Evolutionary conservation across 805 yeast species (phyloP), one percentile per base, ranked within the genome.

Genomic region (Wickerhamomyces hampshirensis): DNA sequence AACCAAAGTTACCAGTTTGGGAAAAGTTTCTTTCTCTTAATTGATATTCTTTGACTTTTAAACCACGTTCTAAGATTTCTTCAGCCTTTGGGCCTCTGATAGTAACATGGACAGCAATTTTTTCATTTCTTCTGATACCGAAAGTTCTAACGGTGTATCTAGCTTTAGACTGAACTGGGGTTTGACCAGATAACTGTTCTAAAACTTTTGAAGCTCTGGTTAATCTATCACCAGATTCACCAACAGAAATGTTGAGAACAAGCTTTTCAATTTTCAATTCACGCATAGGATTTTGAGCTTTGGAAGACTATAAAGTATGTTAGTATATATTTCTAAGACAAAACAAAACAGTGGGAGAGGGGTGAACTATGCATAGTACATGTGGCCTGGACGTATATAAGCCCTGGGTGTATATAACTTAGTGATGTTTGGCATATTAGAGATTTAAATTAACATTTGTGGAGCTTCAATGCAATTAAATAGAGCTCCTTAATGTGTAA

Each of bases 191-290:
- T 64, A 93, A 84, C 80, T 93, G 98, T 79, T 93, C 98, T 68
- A 93, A 81, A 65, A 93, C 98, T 82, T 93, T 93, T 68, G 98
- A 93, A 62, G 98, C 98, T 85, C 98, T 91, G 79, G 98, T 93
- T 73, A 93, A 87, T 84, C 98, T 85, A 75, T 93, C 98, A 81
- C 98, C 98, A 73, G 97, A 89, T 78, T 93, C 98, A 79, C 98
- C 98, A 73, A 93, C 98, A 75, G 95, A 89, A 77, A 93, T 93
- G 93, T 93, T 93, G 74, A 93, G 85, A 74, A 93, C 97, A 74
- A 93, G 84, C 78, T 93, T 93, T 78, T 93, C 98, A 78, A 93
- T 91, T 79, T 84, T 89, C 75, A 93, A 80, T 63, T 93, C 98
- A 77, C 96, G 93, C 98, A 93, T 91, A 75, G 85, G 80, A 78